A percentile compares a stretch with the other conserved stretches of the same genome.
Conservation (phyloP, 306 rosid genomes). For the Chamaecrista fasciculata region DNA sequence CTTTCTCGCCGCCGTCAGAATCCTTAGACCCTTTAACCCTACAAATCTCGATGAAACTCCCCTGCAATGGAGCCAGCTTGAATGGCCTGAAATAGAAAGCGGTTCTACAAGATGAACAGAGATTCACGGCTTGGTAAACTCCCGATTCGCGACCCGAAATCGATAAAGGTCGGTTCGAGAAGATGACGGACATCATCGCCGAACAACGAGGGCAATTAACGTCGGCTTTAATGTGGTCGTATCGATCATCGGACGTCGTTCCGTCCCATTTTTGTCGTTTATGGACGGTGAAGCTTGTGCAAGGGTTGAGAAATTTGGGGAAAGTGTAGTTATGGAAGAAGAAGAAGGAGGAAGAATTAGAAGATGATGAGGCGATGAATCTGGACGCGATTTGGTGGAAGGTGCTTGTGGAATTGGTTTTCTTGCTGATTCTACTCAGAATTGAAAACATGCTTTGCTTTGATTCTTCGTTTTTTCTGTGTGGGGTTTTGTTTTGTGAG, state of each 20-base stretch:
- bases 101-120: conserved; percentile 55
- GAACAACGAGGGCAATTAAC: conserved; percentile 68
- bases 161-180: conserved; percentile 67
- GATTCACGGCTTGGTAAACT: conserved; percentile 60
- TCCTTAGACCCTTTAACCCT: conserved; percentile 40
- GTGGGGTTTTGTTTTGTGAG: neutral
- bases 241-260: conserved; percentile 21
- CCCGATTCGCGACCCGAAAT: conserved; percentile 48
- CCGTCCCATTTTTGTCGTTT: conserved; percentile 32
- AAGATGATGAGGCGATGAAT: neutral
- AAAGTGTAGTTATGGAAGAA: neutral
- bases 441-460: conserved; percentile 2
- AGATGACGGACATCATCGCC: conserved; percentile 45
- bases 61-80: conserved; percentile 62
- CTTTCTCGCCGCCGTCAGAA: conserved; percentile 6
- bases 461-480: neutral
- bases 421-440: neutral
- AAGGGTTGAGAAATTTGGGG: neutral
- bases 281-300: neutral
- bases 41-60: conserved; percentile 61
- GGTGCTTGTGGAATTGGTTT: neutral
- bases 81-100: conserved; percentile 70
- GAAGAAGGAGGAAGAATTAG: no score
- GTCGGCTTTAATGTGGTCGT: conserved; percentile 53
- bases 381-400: neutral